Evolutionary conservation across 768 basidiomycete species (phyloP), one percentile per base, ranked within the genome.

Genomic region (Rhodotorula toruloides): DNA sequence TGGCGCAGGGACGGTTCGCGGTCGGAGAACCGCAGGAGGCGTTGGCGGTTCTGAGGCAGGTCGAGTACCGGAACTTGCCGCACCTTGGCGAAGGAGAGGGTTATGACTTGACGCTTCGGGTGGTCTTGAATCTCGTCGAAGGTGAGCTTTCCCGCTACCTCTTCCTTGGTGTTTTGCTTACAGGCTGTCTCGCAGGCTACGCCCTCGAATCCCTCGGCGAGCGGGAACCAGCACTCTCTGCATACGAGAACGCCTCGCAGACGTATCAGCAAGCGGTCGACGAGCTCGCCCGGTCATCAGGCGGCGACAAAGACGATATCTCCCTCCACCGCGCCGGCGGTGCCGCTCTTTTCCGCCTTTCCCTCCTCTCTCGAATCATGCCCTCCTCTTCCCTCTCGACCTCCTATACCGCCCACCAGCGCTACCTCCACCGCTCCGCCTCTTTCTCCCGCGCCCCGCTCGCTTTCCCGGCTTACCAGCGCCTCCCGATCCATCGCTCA

Each of bases 51-150:
- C 43, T 72, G 9, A 21, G 34, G 2, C 44, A 39, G 39, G 14
- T 54, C 12, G 29, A 37, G n/a, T 16, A 9, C 1, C 22, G 34
- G 21, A 54, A 39, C 25, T 47, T 11, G 4, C 47, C 25, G 12
- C 31, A 39, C 13, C n/a, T 17, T 39, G 16, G 25, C 37, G 22
- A 43, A 16, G 32, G 36, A 32, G 67, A 68, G 31, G 40, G 34
- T 19, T 66, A 69, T 25, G 61, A 67, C 25, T n/a, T 60, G 21
- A 55, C 61, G 10, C 29, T 72, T 43, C 40, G 50, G 29, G 63
- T 72, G 27, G 25, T 63, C 14, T 57, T 48, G 16, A 14, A 21
- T n/a, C 36, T 43, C 0, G 48, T 69, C 1, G 34, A 61, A 36
- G 72, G 72, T 72, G 34, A 25, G 72, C 47, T 16, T 43, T 32